Percentiles rank a stretch among this genome's conserved stretches.
phyloP scores from a whole-genome alignment of 495 filamentous ascomycete genomes.

The Aspergillus panamensis region DNA sequence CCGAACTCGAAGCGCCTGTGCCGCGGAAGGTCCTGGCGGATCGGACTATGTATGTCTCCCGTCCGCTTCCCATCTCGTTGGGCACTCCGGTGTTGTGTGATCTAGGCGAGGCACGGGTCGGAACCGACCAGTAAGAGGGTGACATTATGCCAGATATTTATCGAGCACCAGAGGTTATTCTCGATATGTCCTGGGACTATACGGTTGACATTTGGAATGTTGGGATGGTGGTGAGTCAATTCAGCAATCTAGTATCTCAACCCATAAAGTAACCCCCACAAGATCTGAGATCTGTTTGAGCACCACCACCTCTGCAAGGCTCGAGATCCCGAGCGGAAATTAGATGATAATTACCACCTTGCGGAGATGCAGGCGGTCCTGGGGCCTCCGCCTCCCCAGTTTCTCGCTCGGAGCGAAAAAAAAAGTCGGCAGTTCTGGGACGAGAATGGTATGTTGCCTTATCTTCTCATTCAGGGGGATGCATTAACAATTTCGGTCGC shows the following conservation, averaged over 20 bases:
- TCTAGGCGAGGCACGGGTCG: conserved; percentile 22
- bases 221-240: conserved; percentile 41
- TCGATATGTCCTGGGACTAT: conserved; percentile 31
- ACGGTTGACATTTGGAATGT: conserved; percentile 36
- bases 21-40: conserved; percentile 24
- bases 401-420: conserved; percentile 19
- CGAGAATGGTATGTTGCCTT: conserved; percentile 15
- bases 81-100: conserved; percentile 28
- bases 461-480: too few relatives aligned
- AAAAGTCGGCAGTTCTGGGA: neutral
- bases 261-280: too few relatives aligned
- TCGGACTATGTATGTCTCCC: conserved; percentile 26
- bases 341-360: conserved; percentile 28
- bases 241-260: neutral
- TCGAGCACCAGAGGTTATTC: conserved; percentile 34
- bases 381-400: conserved; percentile 34
- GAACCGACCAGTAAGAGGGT: conserved; percentile 16
- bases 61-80: conserved; percentile 20
- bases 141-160: conserved; percentile 26
- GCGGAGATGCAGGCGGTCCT: conserved; percentile 40
- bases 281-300: conserved; percentile 9
- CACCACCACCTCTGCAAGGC: conserved; percentile 2
- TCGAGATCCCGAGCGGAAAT: neutral
- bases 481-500: too few relatives aligned
- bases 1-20: conserved; percentile 25